A percentile compares a stretch with the other conserved stretches of the same genome.
Conservation (phyloP, 495 filamentous ascomycete species). For the Talaromyces stipitatus region DNA sequence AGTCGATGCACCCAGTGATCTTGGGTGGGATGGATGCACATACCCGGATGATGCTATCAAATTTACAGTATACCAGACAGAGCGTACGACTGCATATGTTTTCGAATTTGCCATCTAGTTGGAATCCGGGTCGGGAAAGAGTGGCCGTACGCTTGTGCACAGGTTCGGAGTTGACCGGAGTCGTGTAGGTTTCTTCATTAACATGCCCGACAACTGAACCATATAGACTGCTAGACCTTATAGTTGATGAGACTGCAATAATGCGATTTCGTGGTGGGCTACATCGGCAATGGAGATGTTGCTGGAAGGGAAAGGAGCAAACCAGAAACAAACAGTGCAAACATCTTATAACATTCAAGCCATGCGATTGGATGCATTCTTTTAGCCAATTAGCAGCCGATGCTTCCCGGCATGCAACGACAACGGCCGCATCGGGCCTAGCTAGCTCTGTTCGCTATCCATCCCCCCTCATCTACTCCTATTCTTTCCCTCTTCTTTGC, state of each 20-base stretch:
- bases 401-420: background rate
- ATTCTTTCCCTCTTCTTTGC: background rate
- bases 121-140: too few species aligned
- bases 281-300: background rate
- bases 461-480: background rate
- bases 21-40: constrained; percentile 18
- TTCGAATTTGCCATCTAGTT: constrained; percentile 24
- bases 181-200: background rate
- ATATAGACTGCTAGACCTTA: too few species aligned
- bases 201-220: background rate
- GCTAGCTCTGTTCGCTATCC: background rate
- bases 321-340: background rate
- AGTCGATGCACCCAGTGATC: constrained; percentile 23
- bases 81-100: constrained; percentile 23
- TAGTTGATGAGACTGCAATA: too few species aligned
- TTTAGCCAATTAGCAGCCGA: background rate
- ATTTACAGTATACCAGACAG: constrained; percentile 26
- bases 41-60: constrained; percentile 23
- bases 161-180: background rate
- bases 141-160: too few species aligned
- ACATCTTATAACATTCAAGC: background rate
- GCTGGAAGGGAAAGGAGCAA: background rate
- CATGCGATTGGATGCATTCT: background rate
- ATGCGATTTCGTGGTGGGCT: too few species aligned
- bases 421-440: background rate